Evolutionary conservation across 345 rosid genomes (phyloP).

Genomic region (Brassica cretica): DNA sequence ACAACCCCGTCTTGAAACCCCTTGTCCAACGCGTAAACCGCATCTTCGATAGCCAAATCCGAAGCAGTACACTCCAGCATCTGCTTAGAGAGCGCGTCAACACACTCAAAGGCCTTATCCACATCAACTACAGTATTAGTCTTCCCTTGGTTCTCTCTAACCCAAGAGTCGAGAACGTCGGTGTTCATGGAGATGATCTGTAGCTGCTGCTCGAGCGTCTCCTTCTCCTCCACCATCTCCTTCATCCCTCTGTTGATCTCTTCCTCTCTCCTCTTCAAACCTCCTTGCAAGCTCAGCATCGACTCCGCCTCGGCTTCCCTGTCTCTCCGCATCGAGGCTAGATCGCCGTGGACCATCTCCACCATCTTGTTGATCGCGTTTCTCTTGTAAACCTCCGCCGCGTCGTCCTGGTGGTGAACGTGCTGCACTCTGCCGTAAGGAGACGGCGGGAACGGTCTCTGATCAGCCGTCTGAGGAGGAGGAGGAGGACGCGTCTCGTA

Average conservation of each 20-base stretch:
- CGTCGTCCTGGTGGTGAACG: constrained; percentile 56
- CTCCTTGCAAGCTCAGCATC: constrained; percentile 65
- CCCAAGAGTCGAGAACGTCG: constrained; percentile 70
- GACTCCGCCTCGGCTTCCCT: constrained; percentile 87
- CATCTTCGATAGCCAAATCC: constrained; percentile 91
- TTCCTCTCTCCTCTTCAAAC: constrained; percentile 70
- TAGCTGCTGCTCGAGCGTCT: constrained; percentile 78
- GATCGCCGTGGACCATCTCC: constrained; percentile 70
- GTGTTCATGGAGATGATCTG: constrained; percentile 87
- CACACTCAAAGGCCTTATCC: constrained; percentile 66
- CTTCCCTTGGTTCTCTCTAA: constrained; percentile 71
- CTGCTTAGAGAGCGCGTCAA: constrained; percentile 69
- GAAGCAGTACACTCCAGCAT: constrained; percentile 74
- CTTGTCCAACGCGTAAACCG: constrained; percentile 75
- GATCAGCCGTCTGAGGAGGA: constrained; percentile 4
- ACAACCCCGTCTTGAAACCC: constrained; percentile 78
- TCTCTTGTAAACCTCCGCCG: constrained; percentile 65
- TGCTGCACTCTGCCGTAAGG: constrained; percentile 40
- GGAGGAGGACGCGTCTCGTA: constrained; percentile 37
- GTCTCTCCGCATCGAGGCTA: constrained; percentile 61
- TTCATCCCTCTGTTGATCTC: constrained; percentile 61
- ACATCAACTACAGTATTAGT: constrained; percentile 47
- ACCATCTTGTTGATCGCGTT: constrained; percentile 76
- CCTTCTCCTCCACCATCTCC: constrained; percentile 79
- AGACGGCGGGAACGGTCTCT: constrained; percentile 61